Conservation (phyloP, 2,329 filamentous ascomycete genomes). For the Phialophora macrospora region DNA sequence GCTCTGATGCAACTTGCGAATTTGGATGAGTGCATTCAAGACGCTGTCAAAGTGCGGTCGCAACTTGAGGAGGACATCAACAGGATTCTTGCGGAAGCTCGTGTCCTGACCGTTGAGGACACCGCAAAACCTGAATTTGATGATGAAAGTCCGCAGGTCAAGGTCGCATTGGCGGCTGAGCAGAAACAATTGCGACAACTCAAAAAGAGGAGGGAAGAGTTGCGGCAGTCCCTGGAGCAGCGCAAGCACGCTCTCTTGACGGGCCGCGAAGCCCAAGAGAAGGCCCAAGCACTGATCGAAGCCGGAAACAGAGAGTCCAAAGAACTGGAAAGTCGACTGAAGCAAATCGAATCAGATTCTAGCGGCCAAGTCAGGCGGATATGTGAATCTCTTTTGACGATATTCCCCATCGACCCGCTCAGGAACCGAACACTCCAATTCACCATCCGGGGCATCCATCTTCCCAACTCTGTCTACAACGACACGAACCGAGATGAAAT, state of each 20-base stretch:
- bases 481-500: constrained; percentile 71
- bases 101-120: constrained; percentile 44
- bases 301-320: constrained; percentile 20
- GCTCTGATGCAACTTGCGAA: constrained; percentile 86
- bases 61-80: constrained; percentile 80
- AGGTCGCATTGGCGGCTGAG: constrained; percentile 31
- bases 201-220: constrained; percentile 47
- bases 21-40: constrained; percentile 87
- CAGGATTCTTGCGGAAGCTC: constrained; percentile 29
- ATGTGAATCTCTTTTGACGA: constrained; percentile 76
- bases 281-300: constrained; percentile 18
- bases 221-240: constrained; percentile 49
- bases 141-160: constrained; percentile 41
- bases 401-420: constrained; percentile 80
- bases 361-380: constrained; percentile 86
- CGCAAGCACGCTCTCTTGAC: constrained; percentile 30
- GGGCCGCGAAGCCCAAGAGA: constrained; percentile 23
- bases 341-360: constrained; percentile 62
- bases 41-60: constrained; percentile 78
- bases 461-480: constrained; percentile 81
- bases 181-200: constrained; percentile 38
- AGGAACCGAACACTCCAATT: constrained; percentile 72
- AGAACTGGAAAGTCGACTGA: constrained; percentile 21
- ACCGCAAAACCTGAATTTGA: constrained; percentile 47
- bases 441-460: constrained; percentile 75